phyloP scores from a whole-genome alignment of 768 basidiomycete genomes.

The Lenzites betulinus region DNA sequence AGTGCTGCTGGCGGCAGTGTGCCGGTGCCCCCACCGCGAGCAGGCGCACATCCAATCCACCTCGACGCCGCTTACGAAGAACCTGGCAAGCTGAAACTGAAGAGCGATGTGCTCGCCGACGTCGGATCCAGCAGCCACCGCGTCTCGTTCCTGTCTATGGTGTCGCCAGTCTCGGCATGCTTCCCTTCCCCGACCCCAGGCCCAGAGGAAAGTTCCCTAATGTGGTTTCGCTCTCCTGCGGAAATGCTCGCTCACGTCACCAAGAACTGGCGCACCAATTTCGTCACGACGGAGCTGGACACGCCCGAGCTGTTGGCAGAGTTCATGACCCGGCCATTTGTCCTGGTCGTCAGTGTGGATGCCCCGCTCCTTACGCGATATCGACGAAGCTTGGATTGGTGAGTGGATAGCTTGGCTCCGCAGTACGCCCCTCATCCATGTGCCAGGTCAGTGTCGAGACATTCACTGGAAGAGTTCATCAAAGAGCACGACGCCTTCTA shows the following conservation, averaged over 20 bases:
- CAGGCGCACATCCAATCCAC: not conserved
- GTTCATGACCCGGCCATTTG: constrained; percentile 88
- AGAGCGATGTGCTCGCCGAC: not conserved
- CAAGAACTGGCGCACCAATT: constrained; percentile 74
- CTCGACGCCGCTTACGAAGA: not conserved
- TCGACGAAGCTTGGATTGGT: constrained; percentile 38
- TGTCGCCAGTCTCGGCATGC: constrained; percentile 26
- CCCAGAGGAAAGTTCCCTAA: constrained; percentile 16
- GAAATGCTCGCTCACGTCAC: constrained; percentile 77
- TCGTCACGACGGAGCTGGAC: constrained; percentile 76
- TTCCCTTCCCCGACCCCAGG: constrained; percentile 27
- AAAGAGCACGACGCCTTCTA: constrained; percentile 65
- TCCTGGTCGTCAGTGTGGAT: constrained; percentile 81
- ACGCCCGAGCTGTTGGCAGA: constrained; percentile 57
- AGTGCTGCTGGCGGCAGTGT: not conserved
- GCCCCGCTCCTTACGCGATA: constrained; percentile 78
- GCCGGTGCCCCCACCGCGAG: not conserved
- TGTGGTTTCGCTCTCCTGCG: constrained; percentile 47
- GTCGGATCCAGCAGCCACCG: constrained; percentile 3
- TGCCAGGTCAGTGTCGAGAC: constrained; percentile 11
- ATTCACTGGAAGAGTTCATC: constrained; percentile 74
- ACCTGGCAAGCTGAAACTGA: not conserved
- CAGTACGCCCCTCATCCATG: constrained; percentile 3
- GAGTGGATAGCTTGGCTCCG: not conserved
- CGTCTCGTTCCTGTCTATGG: constrained; percentile 29